Evolutionary conservation across 768 basidiomycete genomes (phyloP), one percentile per base, ranked within the genome.

Genomic region (Tulasnella sp.): DNA sequence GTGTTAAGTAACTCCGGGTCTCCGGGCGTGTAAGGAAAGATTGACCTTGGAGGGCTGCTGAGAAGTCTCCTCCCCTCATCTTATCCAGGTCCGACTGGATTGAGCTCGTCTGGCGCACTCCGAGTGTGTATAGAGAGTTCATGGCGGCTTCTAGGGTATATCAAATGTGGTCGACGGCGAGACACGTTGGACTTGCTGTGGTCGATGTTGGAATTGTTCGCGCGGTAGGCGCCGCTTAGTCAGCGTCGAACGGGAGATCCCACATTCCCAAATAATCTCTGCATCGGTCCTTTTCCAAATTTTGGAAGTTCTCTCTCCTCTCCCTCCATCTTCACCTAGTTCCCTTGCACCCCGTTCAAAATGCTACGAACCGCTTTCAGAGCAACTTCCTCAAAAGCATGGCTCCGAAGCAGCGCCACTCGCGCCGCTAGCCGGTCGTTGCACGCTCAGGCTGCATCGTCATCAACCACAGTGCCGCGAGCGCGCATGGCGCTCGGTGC

Each of bases 81-180:
- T 93, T 90, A 81, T 95, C 93, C 54, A 99, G 87, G 88, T 99
- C 97, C 5, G 93, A 90, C 82, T 94, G 92, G 72, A 99, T 90
- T 0, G 95, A 94, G 85, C 92, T 93, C 42, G 96, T 95, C 86
- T 98, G 97, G 48, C 97, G 91, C 28, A 97, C 93, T 3, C 96
- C 97, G 58, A 94, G 93, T 0, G 96, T 96, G 87, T 98, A 98
- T 22, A 98, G 89, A 48, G 96, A 96, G 87, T 98, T 97, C 97
- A 98, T 98, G 6, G 60, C 76, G 34, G 58, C 34, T 72, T 69
- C 28, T 69, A 28, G 64, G 40, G 22, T 40, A 34, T 69, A 34
- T 24, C 6, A 14, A 73, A 46, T 7, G 41, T 14, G 9, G 78
- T 41, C 24, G 54, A 28, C 78, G 58, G 64, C 50, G 31, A 72